Evolutionary conservation across 805 yeast genomes (phyloP), one percentile per base, ranked within the genome.

Genomic region (Pichia deserticola): DNA sequence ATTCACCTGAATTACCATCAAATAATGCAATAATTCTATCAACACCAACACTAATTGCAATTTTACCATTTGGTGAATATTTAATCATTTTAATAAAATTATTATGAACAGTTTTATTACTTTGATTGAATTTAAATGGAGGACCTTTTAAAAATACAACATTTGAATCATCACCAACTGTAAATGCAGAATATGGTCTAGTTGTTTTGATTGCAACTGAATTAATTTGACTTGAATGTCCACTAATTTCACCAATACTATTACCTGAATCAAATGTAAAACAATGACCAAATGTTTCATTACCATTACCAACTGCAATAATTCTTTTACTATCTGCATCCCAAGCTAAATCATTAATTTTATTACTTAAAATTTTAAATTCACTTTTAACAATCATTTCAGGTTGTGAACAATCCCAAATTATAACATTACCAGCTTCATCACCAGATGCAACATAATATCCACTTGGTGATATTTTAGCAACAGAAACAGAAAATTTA

Each of bases 201-300:
- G 77, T 79, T 25, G 90, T 89, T 61, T 85, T 84, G 56, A 92
- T 84, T 50, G 85, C 80, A 25, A 89, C 96, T 0, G 93, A 88
- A 61, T 86, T 89, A 61, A 92, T 80, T 43, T 78, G 79, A 29
- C 88, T 82, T 15, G 92, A 77, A 64, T 93, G 99, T 28, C 99
- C 99, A 44, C 89, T 82, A 59, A 92, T 84, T 63, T 93, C 98
- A 49, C 99, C 99, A 41, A 93, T 82, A n/a, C 97, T 81, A 67
- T 93, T 93, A 53, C 99, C 99, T 1, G 96, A 78, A 62, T 93
- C 99, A 78, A 85, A 86, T 7, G 96, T 81, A 65, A 92, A 88
- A 55, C 95, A 89, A 57, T 86, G 96, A 7, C 98, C 99, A 62
- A 79, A 90, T 53, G 86, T 77, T 58, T 89, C 97, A 57, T 84